A percentile compares a stretch with the other conserved stretches of the same genome.
phyloP scores from a whole-genome alignment of 176 grass and related monocot genomes.

The Neostapfia colusana region DNA sequence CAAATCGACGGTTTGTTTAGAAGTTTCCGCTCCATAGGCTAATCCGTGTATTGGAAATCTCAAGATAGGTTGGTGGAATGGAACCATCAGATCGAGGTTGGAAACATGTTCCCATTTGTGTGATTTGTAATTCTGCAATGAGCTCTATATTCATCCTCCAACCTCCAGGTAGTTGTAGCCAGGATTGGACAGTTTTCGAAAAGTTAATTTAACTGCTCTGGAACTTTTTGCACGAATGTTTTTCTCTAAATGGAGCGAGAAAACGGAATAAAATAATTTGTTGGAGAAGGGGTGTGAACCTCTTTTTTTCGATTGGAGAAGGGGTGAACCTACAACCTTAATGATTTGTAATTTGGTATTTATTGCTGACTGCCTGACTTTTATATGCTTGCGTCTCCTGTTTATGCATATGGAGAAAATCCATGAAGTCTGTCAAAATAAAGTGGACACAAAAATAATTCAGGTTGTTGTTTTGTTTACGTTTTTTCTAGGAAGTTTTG shows the following conservation, averaged over 20 bases:
- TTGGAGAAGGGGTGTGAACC: no score
- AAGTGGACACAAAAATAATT: slow-evolving; percentile 14
- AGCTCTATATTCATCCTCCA: no score
- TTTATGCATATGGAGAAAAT: neutral
- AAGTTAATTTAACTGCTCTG: neutral
- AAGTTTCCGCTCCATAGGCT: neutral
- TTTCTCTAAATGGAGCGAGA: neutral
- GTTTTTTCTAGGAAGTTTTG: no score
- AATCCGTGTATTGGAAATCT: no score
- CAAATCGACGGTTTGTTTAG: neutral
- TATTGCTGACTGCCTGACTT: slow-evolving; percentile 22
- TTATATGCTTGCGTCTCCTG: slow-evolving; percentile 2
- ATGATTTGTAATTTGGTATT: neutral
- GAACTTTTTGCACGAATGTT: neutral
- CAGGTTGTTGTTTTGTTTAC: slow-evolving; percentile 27
- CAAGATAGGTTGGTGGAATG: no score
- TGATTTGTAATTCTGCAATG: no score
- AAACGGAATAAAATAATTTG: no score
- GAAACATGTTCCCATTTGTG: no score
- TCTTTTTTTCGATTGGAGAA: no score
- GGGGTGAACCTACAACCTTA: no score
- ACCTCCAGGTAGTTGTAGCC: neutral
- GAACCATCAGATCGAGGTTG: no score
- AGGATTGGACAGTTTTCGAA: neutral
- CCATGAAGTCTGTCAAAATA: no score